phyloP scores from a whole-genome alignment of 805 yeast species.

The Wickerhamiella azymoides region DNA sequence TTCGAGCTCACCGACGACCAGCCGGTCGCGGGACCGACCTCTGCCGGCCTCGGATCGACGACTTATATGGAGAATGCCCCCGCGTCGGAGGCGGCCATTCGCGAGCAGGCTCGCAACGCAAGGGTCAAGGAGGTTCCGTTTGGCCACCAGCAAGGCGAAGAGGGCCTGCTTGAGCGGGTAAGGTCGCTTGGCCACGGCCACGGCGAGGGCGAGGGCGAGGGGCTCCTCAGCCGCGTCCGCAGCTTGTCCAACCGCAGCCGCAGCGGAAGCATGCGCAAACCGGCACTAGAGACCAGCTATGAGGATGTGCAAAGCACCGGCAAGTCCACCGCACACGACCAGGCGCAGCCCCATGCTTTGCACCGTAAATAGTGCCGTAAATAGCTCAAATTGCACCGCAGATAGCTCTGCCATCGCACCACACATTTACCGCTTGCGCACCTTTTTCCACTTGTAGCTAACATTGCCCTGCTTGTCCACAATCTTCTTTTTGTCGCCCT shows the following conservation, averaged over 20 bases:
- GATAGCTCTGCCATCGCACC: too few relatives aligned
- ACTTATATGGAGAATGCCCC: conserved; percentile 96
- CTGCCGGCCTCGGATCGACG: conserved; percentile 73
- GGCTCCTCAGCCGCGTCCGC: conserved; percentile 4
- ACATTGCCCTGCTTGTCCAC: conserved; percentile 52
- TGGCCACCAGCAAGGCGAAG: neutral
- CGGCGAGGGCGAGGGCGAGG: conserved; percentile 1
- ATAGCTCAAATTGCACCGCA: too few relatives aligned
- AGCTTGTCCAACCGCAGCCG: neutral
- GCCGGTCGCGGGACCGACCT: conserved; percentile 34
- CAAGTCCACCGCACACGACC: neutral
- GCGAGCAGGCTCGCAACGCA: conserved; percentile 7
- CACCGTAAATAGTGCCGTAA: neutral
- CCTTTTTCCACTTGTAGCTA: conserved; percentile 71
- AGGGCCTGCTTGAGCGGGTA: conserved; percentile 2
- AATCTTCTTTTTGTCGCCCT: conserved; percentile 72
- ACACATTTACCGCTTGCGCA: conserved; percentile 24
- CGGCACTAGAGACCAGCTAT: neutral
- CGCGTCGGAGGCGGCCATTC: conserved; percentile 40
- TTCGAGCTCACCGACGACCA: conserved; percentile 41
- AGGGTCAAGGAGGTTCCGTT: neutral
- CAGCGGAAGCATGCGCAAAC: neutral
- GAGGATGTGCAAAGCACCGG: too few relatives aligned
- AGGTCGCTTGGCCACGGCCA: neutral
- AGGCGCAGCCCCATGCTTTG: too few relatives aligned